Evolutionary conservation across 192 early-diverging fungal genomes (phyloP).

Genomic region (Glomus cerebriforme): DNA sequence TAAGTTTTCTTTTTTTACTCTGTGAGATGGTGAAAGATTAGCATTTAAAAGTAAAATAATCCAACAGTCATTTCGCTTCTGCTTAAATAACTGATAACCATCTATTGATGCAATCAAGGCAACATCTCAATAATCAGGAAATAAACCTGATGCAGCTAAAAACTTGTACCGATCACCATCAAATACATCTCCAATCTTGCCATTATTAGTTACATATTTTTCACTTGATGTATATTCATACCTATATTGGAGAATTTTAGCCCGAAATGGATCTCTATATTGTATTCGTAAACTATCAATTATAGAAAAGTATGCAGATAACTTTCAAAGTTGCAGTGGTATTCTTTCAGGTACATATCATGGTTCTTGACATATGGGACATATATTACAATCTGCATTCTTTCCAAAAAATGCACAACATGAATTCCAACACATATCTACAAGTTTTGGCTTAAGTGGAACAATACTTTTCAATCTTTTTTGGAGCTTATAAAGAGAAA

Average conservation of each 20-base stretch:
- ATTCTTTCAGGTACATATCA: neutral
- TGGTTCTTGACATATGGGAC: neutral
- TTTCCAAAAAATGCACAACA: neutral
- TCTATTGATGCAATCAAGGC: neutral
- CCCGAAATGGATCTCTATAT: neutral
- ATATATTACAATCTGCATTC: neutral
- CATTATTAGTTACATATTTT: neutral
- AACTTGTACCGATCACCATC: neutral
- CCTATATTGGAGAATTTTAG: neutral
- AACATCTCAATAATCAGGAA: neutral
- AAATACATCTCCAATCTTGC: neutral
- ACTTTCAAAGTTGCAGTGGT: neutral
- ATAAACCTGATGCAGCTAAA: neutral
- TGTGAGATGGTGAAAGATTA: neutral
- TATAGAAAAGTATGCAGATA: neutral
- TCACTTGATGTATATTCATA: neutral
- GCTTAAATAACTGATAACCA: neutral
- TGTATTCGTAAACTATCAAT: neutral
- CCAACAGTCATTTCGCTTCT: conserved; percentile 3
- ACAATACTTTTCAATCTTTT: neutral
- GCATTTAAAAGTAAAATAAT: conserved; percentile 1
- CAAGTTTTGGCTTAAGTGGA: neutral
- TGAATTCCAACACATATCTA: neutral
- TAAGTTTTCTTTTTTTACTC: neutral
- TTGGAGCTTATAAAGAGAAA: neutral